Conservation (phyloP, 371 early-diverging fungal species). For the Cokeromyces recurvatus region DNA sequence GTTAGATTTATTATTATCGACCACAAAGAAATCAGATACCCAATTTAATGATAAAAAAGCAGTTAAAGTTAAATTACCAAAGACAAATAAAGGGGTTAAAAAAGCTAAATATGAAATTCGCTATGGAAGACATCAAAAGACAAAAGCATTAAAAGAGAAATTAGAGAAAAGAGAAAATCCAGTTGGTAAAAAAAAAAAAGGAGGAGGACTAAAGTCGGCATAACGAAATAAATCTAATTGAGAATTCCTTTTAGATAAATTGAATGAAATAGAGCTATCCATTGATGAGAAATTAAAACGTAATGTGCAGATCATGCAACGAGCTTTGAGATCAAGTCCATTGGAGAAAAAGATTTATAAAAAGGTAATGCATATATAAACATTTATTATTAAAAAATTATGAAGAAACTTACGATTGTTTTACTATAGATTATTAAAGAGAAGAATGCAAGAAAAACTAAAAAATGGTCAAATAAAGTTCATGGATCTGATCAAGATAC, state of each 20-base stretch:
- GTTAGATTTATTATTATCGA: conserved; percentile 21
- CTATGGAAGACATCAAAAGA: conserved; percentile 48
- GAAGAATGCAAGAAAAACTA: conserved; percentile 10
- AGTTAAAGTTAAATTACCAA: conserved; percentile 36
- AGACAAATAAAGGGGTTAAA: conserved; percentile 55
- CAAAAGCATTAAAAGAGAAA: conserved; percentile 27
- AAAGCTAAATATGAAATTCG: conserved; percentile 55
- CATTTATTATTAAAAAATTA: too few relatives aligned
- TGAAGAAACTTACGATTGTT: too few relatives aligned
- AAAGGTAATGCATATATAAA: too few relatives aligned
- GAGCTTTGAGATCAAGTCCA: conserved; percentile 25
- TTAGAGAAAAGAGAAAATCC: conserved; percentile 45
- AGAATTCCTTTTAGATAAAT: conserved; percentile 21
- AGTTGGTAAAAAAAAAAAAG: conserved; percentile 35
- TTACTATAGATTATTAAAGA: conserved; percentile 12
- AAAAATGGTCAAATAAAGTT: conserved; percentile 19
- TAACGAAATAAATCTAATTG: too few relatives aligned
- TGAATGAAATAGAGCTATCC: conserved; percentile 23
- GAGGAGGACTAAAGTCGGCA: too few relatives aligned
- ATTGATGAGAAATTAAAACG: conserved; percentile 29
- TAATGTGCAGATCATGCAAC: conserved; percentile 30
- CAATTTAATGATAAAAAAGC: conserved; percentile 6
- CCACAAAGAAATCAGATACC: background rate
- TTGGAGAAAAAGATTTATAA: conserved; percentile 31
- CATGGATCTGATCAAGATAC: conserved; percentile 18